Evolutionary conservation across 2,329 filamentous ascomycete genomes (phyloP), one percentile per base, ranked within the genome.

Genomic region (Pestalotiopsis sp.): DNA sequence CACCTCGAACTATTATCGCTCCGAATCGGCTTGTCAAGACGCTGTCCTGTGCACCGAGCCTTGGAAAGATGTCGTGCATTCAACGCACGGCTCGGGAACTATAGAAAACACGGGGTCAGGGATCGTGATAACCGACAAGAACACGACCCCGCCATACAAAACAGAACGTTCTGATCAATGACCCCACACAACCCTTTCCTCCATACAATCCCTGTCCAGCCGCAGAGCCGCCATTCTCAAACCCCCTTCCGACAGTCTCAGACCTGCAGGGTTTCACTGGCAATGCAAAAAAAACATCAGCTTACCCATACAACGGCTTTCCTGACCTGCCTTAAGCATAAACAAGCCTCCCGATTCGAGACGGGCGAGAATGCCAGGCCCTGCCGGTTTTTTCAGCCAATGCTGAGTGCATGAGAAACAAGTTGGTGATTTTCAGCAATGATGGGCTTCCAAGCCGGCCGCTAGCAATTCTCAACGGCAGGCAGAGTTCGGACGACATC

Each of bases 191-290:
- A 23, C 63, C 49, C 63, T 45, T 31, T 38, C 39, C 25, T 12
- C 5, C 12, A 57, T 14, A 49, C 23, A 65, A 66, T 56, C 63
- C 65, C 65, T 61, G 36, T 14, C 41, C 14, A 45, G 36, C 56
- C 52, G 65, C 57, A 67, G 65, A 67, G 65, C 65, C 65, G 65
- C 65, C 38, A 59, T 61, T 45, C 65, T 67, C 45, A 67, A 67
- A 67, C 65, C 65, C 58, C 52, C 36, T 66, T 67, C 65, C 65
- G 65, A 67, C 65, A 67, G 65, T 59, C 65, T 67, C 65, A 67
- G 65, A 67, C 65, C 36, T 67, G 57, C 56, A 59, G 17, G 65
- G 65, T 67, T 67, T 67, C 65, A 67, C 20, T 66, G 63, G 41
- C 45, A 38, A 66, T 66, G 63, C 63, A 31, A 31, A 49, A 36